Conservation (phyloP, 306 rosid species). For the Cicer chorassanicum region DNA sequence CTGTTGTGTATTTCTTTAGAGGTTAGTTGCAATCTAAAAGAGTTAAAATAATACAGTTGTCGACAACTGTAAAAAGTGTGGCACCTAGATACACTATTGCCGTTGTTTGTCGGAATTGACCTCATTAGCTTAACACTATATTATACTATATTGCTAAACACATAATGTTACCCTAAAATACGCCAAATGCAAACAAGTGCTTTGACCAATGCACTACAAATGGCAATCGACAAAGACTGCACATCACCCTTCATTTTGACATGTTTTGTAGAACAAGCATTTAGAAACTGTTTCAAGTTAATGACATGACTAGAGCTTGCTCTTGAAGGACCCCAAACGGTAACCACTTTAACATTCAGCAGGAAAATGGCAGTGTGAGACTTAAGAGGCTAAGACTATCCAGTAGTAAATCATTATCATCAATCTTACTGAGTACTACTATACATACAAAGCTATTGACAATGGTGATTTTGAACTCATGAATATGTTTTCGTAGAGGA, state of each 20-base stretch:
- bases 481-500: neutral
- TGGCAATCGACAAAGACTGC: neutral
- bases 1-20: slow-evolving; percentile 14
- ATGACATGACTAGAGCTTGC: slow-evolving; percentile 1
- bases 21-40: slow-evolving; percentile 31
- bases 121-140: neutral
- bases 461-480: neutral
- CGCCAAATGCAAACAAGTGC: neutral
- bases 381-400: neutral
- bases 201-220: neutral
- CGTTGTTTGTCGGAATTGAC: neutral
- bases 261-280: neutral
- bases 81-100: neutral
- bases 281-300: neutral
- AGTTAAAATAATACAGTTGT: neutral
- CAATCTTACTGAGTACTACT: neutral
- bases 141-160: neutral
- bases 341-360: neutral
- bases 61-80: neutral
- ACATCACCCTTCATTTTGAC: neutral
- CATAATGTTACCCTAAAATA: neutral
- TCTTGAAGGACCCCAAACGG: neutral
- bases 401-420: slow-evolving; percentile 1
- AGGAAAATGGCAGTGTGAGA: neutral
- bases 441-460: neutral